Evolutionary conservation across 2,329 filamentous ascomycete genomes (phyloP).

Genomic region (Aspergillus hortae): DNA sequence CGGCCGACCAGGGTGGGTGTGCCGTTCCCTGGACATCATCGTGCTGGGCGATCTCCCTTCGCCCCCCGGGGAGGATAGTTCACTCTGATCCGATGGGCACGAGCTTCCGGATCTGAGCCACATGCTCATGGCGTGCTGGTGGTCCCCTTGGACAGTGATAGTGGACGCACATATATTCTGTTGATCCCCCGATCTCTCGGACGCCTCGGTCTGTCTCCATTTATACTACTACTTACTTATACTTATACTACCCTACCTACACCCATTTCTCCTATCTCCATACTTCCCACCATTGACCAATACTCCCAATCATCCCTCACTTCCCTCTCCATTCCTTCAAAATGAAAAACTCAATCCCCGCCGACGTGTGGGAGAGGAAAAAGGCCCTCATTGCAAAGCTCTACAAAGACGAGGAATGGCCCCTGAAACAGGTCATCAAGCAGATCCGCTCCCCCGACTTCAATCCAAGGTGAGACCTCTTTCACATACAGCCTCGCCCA

Average conservation of each 20-base stretch:
- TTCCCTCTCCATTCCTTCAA: background rate
- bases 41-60: conserved; percentile 14
- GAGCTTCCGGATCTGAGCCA: conserved; percentile 11
- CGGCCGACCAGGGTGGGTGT: conserved; percentile 2
- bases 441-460: conserved; percentile 41
- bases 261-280: background rate
- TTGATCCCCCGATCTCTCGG: background rate
- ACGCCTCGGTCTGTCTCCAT: background rate
- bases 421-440: conserved; percentile 44
- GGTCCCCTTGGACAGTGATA: background rate
- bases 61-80: conserved; percentile 10
- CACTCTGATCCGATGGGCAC: conserved; percentile 9
- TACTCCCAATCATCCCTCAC: background rate
- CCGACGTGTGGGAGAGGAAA: conserved; percentile 44
- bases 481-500: background rate
- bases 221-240: background rate
- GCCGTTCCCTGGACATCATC: conserved; percentile 15
- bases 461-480: conserved; percentile 39
- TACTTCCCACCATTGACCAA: background rate
- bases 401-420: conserved; percentile 45
- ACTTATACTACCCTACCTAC: background rate
- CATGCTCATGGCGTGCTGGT: conserved; percentile 8
- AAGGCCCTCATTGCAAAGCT: conserved; percentile 38
- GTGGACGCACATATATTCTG: background rate
- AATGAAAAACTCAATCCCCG: conserved; percentile 43